Base-by-base conservation (phyloP, 371 early-diverging fungal species). In the Parasitella parasitica region DNA sequence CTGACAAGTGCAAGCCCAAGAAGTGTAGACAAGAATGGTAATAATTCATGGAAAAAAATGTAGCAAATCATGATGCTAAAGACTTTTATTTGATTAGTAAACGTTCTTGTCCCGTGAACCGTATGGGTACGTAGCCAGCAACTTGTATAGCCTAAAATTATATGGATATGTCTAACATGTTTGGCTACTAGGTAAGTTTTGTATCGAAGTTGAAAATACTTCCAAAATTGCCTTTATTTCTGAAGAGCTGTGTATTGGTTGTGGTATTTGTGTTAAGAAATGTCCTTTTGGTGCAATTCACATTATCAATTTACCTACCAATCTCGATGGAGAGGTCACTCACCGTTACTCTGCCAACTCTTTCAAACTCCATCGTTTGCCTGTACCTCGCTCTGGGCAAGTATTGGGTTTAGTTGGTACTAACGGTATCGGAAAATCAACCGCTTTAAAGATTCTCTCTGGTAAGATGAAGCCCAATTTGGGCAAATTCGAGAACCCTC, bases 211-310 rank as follows among this genome's bases (percentile, higher is more conserved):
- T 49, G 80, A 84, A 38, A 78, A 90, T 15, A 83, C 82, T 20
- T 86, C 89, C 62, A 97, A 95, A 83, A 96, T 94, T 59, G 88
- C 94, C 49, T 87, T 85, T 72, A 97, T 99, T 61, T 95, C 97
- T 30, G 99, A 99, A 82, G 90, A 89, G 51, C 85, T 99, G 28
- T 99, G 99, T 83, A 99, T 99, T 74, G 99, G 99, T 73, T 99
- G 99, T 77, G 96, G 97, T 86, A 98, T 99, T 66, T 99, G 99
- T 76, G 91, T 91, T 64, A 99, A 99, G 78, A 96, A 97, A 76
- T 99, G 99, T 80, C 99, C 99, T 32, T 99, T 99, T 74, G 95
- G 90, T 27, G 99, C 99, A 32, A 99, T 99, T 72, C 84, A 86
- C 55, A 98, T 99, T 69, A 94, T 99, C 87, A 99, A 99, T 83